These are phyloP conservation scores for Chalciporus sphaerocephalus DNA, from an alignment of 768 basidiomycete genomes.

Conservation along the genomic window DNA sequence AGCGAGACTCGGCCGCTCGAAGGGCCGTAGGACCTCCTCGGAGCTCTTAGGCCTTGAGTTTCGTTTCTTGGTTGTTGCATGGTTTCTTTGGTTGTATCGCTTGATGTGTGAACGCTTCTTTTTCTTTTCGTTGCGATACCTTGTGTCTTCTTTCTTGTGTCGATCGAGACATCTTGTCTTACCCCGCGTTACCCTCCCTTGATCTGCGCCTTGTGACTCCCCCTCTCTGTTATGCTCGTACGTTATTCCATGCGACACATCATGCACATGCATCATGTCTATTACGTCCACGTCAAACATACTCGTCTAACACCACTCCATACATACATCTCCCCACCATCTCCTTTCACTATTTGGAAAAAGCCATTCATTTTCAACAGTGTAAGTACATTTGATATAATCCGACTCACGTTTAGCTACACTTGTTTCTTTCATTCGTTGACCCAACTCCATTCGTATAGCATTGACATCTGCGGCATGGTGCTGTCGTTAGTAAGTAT, in stretches of 20 bases:
- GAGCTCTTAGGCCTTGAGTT: conserved; percentile 8
- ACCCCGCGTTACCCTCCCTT: background rate
- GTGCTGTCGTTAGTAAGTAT: no score
- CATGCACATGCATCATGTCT: background rate
- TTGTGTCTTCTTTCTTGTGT: background rate
- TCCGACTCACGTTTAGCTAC: background rate
- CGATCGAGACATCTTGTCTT: background rate
- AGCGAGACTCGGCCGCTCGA: conserved; percentile 29
- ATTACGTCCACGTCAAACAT: background rate
- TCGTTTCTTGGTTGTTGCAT: background rate
- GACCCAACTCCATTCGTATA: background rate
- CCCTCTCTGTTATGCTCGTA: no score
- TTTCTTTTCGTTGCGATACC: background rate
- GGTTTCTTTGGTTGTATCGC: background rate
- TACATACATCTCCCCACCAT: background rate
- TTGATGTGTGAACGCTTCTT: background rate
- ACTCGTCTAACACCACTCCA: background rate
- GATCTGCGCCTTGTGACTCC: background rate
- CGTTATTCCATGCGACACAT: background rate
- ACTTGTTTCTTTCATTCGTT: background rate
- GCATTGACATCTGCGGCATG: background rate
- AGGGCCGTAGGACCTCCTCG: conserved; percentile 30
- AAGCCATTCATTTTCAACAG: no score
- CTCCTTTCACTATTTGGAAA: background rate
- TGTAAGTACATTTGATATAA: background rate